Conservation (phyloP, 331 rosid species). For the Erythrophleum ivorense region DNA sequence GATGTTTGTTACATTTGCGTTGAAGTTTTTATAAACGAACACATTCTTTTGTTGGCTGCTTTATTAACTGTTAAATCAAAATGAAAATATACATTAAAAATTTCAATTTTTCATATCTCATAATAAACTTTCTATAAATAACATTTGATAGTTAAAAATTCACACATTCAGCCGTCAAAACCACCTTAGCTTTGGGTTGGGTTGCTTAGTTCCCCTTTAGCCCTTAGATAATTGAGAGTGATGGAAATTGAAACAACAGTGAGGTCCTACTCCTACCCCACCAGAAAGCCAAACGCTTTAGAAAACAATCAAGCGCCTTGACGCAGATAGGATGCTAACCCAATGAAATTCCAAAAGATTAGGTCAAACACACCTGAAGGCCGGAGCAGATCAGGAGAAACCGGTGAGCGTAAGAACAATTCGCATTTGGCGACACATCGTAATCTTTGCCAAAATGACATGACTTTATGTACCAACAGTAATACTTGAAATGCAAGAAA, state of each 20-base stretch:
- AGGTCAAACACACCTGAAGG: not conserved
- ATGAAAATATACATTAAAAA: not conserved
- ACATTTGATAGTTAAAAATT: not conserved
- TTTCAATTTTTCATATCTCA: not conserved
- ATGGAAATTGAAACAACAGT: conserved; percentile 10
- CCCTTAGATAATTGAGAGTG: not conserved
- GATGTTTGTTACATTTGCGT: not conserved
- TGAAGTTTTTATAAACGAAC: not conserved
- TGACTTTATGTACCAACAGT: not conserved
- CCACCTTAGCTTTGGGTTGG: not conserved
- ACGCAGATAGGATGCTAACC: conserved; percentile 3
- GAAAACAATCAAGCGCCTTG: conserved; percentile 1
- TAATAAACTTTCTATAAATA: not conserved
- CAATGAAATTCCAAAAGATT: conserved; percentile 13
- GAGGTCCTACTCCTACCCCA: not conserved
- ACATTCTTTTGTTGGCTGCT: not conserved
- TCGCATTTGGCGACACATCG: conserved; percentile 12
- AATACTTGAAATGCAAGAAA: conserved; percentile 12
- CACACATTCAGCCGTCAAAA: not conserved
- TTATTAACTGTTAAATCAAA: not conserved
- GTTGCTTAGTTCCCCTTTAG: not conserved
- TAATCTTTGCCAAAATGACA: conserved; percentile 7
- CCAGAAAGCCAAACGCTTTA: conserved; percentile 3
- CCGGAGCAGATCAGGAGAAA: not conserved
- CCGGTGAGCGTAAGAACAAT: not conserved